Base-by-base conservation (phyloP, 1,284 basidiomycete species). In the Fomitopsis pinicola region DNA sequence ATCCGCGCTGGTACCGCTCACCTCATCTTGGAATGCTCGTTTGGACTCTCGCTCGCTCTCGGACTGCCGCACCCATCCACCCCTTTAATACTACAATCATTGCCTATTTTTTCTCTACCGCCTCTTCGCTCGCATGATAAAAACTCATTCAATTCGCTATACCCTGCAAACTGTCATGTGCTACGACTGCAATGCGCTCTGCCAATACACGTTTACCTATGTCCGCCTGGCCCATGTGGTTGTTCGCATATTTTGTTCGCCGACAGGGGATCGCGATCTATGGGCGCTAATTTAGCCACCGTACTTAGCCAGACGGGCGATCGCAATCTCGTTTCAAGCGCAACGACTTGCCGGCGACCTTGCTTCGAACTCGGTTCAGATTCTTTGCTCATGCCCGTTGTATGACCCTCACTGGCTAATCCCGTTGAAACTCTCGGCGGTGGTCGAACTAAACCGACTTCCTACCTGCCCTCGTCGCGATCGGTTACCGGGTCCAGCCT, bases 21-120 rank as follows among this genome's bases (percentile, higher is more conserved):
- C 42, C 42, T 30, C 44, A 22, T 38, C 58, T 59, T 36, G 42
- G 28, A 40, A 38, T 55, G 42, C 42, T 33, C 44, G 19, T 28
- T 45, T 22, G 59, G 45, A 58, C 56, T 44, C 8, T 50, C 45
- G 38, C 53, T 60, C 44, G 45, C 54, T 46, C 44, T 54, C 40
- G 59, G 59, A 60, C 59, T 48, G 44, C 42, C 40, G 50, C 58
- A 40, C 52, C 36, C 52, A 54, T 30, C 35, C 52, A 38, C 35
- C 35, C 30, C n/a, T 36, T 54, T 38, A 36, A 36, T 22, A 36
- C 52, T 54, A 54, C 52, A 54, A 30, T 54, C 52, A 54, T 54
- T 54, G 52, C 52, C 33, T 53, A 53, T 12, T 40, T 36, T 33
- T 50, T 40, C 35, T 6, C 46, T 48, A 48, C 28, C 26, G 48